Percentiles rank a stretch among this genome's conserved stretches.
Evolutionary conservation across 768 basidiomycete genomes (phyloP).

Genomic region (Xerocomellus intermedius): DNA sequence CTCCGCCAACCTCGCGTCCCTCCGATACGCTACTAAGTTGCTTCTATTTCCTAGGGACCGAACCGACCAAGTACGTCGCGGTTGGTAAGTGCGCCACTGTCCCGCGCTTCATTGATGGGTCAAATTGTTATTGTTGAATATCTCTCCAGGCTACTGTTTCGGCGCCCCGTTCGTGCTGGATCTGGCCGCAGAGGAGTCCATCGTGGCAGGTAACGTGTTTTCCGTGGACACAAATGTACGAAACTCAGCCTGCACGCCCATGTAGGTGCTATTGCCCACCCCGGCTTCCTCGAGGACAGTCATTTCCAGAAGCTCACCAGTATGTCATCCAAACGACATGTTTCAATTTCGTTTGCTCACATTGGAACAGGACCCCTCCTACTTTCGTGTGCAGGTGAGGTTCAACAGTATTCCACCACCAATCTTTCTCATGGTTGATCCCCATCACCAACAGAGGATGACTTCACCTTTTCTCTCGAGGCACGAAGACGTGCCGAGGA

Average conservation of each 20-base stretch:
- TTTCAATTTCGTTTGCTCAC: neutral
- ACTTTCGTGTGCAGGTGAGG: slow-evolving; percentile 28
- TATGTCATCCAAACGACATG: slow-evolving; percentile 26
- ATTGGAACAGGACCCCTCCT: slow-evolving; percentile 20
- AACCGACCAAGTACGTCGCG: slow-evolving; percentile 39
- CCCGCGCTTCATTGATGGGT: neutral
- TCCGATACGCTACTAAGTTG: neutral
- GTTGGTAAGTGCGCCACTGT: slow-evolving; percentile 34
- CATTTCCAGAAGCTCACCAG: slow-evolving; percentile 52
- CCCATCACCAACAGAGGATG: slow-evolving; percentile 38
- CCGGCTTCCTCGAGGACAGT: slow-evolving; percentile 48
- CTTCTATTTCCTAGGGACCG: slow-evolving; percentile 12
- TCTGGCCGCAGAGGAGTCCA: slow-evolving; percentile 40
- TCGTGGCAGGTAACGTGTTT: slow-evolving; percentile 41
- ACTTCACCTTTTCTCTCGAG: slow-evolving; percentile 50
- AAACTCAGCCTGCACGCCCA: neutral
- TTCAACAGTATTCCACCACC: neutral
- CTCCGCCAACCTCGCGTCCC: neutral
- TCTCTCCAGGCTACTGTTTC: slow-evolving; percentile 51
- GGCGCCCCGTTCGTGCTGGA: slow-evolving; percentile 52
- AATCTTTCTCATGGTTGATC: neutral
- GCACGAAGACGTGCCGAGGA: slow-evolving; percentile 55
- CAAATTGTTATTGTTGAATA: neutral
- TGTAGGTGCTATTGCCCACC: slow-evolving; percentile 53
- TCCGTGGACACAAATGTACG: neutral